phyloP scores from a whole-genome alignment of 257 asterid species.

The Solanum clarkiae region DNA sequence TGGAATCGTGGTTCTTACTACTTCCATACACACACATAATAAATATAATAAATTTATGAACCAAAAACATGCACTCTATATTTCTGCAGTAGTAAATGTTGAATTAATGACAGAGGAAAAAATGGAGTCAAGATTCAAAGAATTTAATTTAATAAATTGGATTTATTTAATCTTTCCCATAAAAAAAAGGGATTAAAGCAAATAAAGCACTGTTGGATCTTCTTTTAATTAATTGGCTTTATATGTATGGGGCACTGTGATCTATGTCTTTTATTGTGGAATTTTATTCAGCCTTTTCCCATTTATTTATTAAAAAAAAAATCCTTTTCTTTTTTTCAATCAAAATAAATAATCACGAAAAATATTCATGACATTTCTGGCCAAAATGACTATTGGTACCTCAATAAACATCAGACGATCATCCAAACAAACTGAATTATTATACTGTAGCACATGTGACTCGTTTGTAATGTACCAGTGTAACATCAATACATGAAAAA shows the following conservation, averaged over 20 bases:
- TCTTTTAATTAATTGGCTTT: slow-evolving; percentile 12
- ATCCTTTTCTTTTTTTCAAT: background rate
- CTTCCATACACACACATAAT: background rate
- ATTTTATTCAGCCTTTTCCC: slow-evolving; percentile 19
- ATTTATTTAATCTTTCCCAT: slow-evolving; percentile 15
- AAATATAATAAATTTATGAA: background rate
- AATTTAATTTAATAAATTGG: background rate
- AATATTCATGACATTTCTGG: background rate
- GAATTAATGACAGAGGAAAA: slow-evolving; percentile 1
- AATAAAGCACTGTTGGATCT: slow-evolving; percentile 4
- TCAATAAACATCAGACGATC: too few relatives aligned
- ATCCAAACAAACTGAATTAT: too few relatives aligned
- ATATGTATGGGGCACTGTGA: slow-evolving; percentile 33
- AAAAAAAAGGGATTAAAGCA: slow-evolving; percentile 5
- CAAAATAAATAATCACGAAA: background rate
- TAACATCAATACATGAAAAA: too few relatives aligned
- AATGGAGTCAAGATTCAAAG: slow-evolving; percentile 8
- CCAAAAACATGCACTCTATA: background rate
- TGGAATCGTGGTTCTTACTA: background rate
- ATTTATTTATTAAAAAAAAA: background rate
- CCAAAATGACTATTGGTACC: too few relatives aligned
- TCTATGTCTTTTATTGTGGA: slow-evolving; percentile 37
- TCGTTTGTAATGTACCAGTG: too few relatives aligned
- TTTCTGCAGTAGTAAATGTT: background rate
- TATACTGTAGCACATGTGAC: too few relatives aligned